Base-by-base conservation (phyloP, 768 basidiomycete genomes). In the Psilocybe azurescens region DNA sequence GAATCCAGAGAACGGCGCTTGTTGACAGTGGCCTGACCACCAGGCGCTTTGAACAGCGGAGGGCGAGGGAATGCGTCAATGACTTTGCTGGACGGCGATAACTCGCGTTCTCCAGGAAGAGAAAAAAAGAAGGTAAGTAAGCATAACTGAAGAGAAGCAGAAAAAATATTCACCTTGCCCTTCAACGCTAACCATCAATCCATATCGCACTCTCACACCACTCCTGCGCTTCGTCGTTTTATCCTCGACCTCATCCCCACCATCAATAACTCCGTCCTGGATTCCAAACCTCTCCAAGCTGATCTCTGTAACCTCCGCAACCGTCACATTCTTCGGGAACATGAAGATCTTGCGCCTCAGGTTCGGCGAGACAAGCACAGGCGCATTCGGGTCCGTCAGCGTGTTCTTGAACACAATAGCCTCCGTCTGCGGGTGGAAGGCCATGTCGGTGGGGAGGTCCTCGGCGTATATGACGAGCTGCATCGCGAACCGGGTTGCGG, bases 221-320 rank as follows among this genome's bases (percentile, higher is more conserved):
- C 94, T 97, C 65, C 89, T 82, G 61, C 95, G 81, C 77, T 95
- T 94, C 6, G 85, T 81, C 36, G 89, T 79, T 72, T 97, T 95
- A 72, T 98, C 97, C 75, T 99, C 97, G 1, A 99, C 86, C 70
- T 98, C 97, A 73, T 99, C 97, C 1, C 97, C 97, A 2, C 97
- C 97, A 73, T 98, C 96, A 2, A 99, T 97, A 1, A 99, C 95
- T n/a, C 96, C 97, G 41, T 97, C 97, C 38, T 86, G 79, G 59
- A 99, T 97, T 2, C 97, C 97, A 70, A 99, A 98, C 60, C 95
- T 78, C 70, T 98, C 97, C 64, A 99, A 72, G 5, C 90, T 92
- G 39, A 93, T 80, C 74, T 99, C 97, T 41, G 97, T 94, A 13
- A 96, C 95, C 75, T 99, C 97, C 0, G 95, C 94, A 3, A 98